Evolutionary conservation across 2,329 filamentous ascomycete genomes (phyloP), one percentile per base, ranked within the genome.

Genomic region (Chaetomium sp.): DNA sequence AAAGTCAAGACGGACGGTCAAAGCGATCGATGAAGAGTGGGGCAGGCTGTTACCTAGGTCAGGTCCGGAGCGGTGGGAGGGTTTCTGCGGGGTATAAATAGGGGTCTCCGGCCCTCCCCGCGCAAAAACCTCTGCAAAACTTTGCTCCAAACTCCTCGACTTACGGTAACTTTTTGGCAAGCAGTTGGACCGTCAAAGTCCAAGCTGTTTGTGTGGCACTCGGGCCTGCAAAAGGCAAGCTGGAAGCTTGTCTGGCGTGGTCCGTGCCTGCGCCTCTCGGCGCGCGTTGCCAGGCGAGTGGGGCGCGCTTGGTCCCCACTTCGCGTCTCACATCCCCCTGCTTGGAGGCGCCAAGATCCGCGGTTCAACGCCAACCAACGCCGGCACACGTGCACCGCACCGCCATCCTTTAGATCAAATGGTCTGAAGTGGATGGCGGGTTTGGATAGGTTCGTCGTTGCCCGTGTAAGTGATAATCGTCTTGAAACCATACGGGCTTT

Each of bases 1-100:
- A 50, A 60, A 51, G n/a, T 35, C 12, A 62, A 55, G 47, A 50
- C 3, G 23, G 23, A 33, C 8, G 50, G 55, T 55, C 35, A 61
- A 64, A 60, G 60, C 33, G 58, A 27, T 29, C 49, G 25, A 27
- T 42, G 47, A 57, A 50, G n/a, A 29, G 29, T 51, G 50, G 65
- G 60, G 64, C 60, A 50, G 60, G 63, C 54, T 62, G 69, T 29
- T 68, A 64, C 64, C 67, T 70, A 63, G 53, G 47, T 35, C 53
- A 57, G 3, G 49, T 54, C 45, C 53, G 62, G 59, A 42, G 53
- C 21, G 9, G 38, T 19, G 55, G 59, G 67, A 64, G 50, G 60
- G 47, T 53, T 65, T 62, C 58, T 68, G 65, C 67, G 65, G 70
- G 63, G 68, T 71, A 70, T 71, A 71, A 68, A 70, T 63, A 66